Percentiles rank a stretch among this genome's conserved stretches.
Evolutionary conservation across 257 asterid genomes (phyloP).

Genomic region (Galeopsis tetrahit): DNA sequence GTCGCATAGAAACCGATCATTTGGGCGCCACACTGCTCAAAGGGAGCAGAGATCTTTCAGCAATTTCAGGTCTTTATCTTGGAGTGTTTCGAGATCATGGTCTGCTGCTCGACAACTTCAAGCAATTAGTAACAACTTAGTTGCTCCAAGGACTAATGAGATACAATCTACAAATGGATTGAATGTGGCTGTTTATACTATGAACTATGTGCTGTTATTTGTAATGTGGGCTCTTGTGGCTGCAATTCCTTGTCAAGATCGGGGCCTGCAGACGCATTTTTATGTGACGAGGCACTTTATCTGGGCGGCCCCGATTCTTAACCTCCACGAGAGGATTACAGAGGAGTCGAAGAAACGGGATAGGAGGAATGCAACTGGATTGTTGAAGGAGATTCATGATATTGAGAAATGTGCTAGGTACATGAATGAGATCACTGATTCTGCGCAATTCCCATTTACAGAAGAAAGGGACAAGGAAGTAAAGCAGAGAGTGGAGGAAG

Average conservation of each 20-base stretch:
- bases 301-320: conserved; percentile 66
- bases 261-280: conserved; percentile 84
- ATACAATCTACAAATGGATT: conserved; percentile 65
- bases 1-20: conserved; percentile 81
- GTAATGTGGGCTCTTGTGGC: conserved; percentile 97
- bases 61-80: conserved; percentile 79
- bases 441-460: conserved; percentile 59
- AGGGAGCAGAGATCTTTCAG: conserved; percentile 53
- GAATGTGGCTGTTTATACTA: conserved; percentile 68
- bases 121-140: conserved; percentile 75
- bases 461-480: conserved; percentile 75
- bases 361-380: conserved; percentile 69
- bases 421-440: conserved; percentile 67
- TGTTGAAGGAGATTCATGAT: conserved; percentile 84
- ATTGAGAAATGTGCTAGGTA: conserved; percentile 62
- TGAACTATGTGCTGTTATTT: conserved; percentile 78
- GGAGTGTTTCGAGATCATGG: conserved; percentile 98
- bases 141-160: conserved; percentile 65
- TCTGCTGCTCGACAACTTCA: conserved; percentile 90
- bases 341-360: conserved; percentile 84
- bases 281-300: conserved; percentile 52
- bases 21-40: conserved; percentile 59
- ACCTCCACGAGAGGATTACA: conserved; percentile 81
- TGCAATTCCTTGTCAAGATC: conserved; percentile 96
- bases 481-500: conserved; percentile 65